A percentile compares a stretch with the other conserved stretches of the same genome.
phyloP scores from a whole-genome alignment of 2,329 filamentous ascomycete genomes.

The Sporothrix schenckii region DNA sequence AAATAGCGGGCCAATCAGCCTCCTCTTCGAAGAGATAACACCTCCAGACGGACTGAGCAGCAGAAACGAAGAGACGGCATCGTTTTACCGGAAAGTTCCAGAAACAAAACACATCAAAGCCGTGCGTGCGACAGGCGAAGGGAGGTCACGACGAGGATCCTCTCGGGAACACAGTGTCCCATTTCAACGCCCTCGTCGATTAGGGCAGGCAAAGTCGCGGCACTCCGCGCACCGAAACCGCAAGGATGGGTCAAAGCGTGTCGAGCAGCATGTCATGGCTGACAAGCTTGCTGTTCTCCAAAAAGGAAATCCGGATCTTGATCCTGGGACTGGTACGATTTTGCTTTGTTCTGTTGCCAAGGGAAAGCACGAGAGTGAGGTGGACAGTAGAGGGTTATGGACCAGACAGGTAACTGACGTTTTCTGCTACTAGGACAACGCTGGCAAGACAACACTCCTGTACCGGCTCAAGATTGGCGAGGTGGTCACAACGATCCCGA shows the following conservation, averaged over 20 bases:
- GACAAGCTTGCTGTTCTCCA: conserved; percentile 76
- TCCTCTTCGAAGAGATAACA: not conserved
- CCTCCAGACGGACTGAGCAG: not conserved
- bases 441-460: conserved; percentile 94
- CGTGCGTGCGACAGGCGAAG: conserved; percentile 22
- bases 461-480: conserved; percentile 99
- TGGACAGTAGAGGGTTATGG: not conserved
- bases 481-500: conserved; percentile 98
- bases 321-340: conserved; percentile 80
- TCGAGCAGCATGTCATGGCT: conserved; percentile 71
- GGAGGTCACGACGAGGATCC: not conserved
- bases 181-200: not conserved
- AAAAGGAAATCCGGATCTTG: conserved; percentile 97
- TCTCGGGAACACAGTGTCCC: not conserved
- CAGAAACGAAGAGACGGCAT: not conserved
- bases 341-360: not conserved
- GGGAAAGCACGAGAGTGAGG: not conserved
- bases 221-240: not conserved
- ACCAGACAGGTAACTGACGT: not conserved
- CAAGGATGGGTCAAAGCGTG: conserved; percentile 65
- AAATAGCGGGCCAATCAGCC: not conserved
- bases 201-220: conserved; percentile 17
- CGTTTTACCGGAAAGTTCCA: not conserved
- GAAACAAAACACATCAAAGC: conserved; percentile 10
- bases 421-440: conserved; percentile 78